Evolutionary conservation across 2,329 filamentous ascomycete species (phyloP), one percentile per base, ranked within the genome.

Genomic region (Ophiostoma tasmaniense): DNA sequence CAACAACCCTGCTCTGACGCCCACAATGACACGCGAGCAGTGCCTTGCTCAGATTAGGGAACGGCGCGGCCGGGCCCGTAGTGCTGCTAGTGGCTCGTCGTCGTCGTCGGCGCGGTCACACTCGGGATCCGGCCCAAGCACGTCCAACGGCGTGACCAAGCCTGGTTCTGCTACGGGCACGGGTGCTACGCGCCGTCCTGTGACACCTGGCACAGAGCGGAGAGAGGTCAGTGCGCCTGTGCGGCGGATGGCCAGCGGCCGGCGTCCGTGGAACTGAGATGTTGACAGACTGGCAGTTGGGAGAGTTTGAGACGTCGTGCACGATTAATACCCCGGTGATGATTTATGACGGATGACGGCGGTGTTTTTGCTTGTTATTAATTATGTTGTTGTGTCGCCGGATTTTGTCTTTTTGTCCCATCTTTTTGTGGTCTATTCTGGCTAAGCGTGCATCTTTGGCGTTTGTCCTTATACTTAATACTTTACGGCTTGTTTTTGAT

Each of bases 1-100:
- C 55, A 83, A 78, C 70, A 84, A 87, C 75, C 84, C 85, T 25
- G 86, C 86, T 11, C 76, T 89, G 71, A 88, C 84, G 59, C 86
- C 87, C 5, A 89, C 87, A 52, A 87, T 89, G 85, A 86, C 86
- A 33, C 84, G 91, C 68, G 91, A 92, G 76, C 84, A 92, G 77
- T 90, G 90, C 3, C 83, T 94, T 20, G 89, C 89, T 68, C 87
- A 89, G 76, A 93, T 94, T 73, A 84, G 88, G 67, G 88, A 91
- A 78, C 83, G 91, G 35, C 81, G 91, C 67, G 90, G 89, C 7
- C 81, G 91, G 64, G 89, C 90, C 69, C 84, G 87, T 73, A 91
- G 89, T 76, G 85, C 89, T 0, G 68, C 68, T n/a, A 37, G 69
- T 10, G 66, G 67, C 14, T 67, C 67, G 25, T 37, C 67, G 11